Evolutionary conservation across 441 rosid species (phyloP), one percentile per base, ranked within the genome.

Genomic region (Pelargonium cotyledonis): DNA sequence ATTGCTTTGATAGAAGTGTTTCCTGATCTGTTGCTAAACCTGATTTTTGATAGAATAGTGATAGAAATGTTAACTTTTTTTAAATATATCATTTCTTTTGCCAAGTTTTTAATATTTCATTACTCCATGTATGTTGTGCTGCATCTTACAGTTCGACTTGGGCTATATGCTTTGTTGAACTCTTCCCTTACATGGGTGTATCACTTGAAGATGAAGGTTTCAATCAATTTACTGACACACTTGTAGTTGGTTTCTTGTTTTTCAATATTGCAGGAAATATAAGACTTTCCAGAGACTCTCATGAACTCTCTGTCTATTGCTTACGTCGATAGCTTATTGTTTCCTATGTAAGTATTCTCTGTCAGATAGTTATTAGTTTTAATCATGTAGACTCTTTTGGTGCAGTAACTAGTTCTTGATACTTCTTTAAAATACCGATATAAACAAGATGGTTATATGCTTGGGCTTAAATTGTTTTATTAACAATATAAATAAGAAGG

Each of bases 1-100:
- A 69, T 78, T 68, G 68, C 77, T 73, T 93, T 97, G 96, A 84
- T 86, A 70, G 86, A 87, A 68, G 86, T 84, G 78, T 81, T 93
- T 70, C 95, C 97, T 21, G n/a, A n/a, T 21, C 66, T 65, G 23
- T 74, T 91, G 76, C 81, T 91, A 67, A 79, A 77, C 60, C 78
- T 65, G 80, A 71, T 75, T 85, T 21, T 0, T 21, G 23, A 21
- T 21, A 1, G 23, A 21, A 21, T 1, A 21, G 23, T 21, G 23
- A 21, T 21, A 21, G 23, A 4, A 49, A 61, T 12, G 5, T 12
- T 61, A 21, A 26, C 12, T 11, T 60, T n/a, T 23, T 31, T 60
- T 60, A 60, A 10, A 23, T 61, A 61, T 57, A 26, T 26, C 5
- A 21, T 61, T 38, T 2, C 23, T 61, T 26, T 26, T 11, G 3